phyloP scores from a whole-genome alignment of 176 grass and related monocot species.

The Saccharum officinarum region DNA sequence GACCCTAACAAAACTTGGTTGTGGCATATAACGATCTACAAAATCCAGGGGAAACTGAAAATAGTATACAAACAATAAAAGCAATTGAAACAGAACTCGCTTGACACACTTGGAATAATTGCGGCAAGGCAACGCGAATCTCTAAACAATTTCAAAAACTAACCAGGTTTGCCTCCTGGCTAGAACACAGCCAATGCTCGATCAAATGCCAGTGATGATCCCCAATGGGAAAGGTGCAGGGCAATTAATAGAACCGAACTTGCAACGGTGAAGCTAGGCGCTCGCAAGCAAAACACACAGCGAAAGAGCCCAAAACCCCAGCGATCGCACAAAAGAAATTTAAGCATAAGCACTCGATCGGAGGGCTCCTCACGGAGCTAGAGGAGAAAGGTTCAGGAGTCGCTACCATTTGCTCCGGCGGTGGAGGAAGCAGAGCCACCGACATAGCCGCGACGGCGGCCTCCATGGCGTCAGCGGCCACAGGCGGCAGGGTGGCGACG shows the following conservation, averaged over 20 bases:
- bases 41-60: background rate
- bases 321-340: background rate
- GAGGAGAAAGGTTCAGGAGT: background rate
- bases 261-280: background rate
- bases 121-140: background rate
- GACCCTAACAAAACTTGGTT: background rate
- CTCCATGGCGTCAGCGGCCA: background rate
- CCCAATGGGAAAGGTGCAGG: background rate
- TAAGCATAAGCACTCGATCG: background rate
- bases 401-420: background rate
- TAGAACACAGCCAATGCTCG: background rate
- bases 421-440: background rate
- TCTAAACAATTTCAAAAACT: background rate
- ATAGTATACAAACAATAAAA: background rate
- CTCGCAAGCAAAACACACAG: background rate
- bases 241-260: background rate
- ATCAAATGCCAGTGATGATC: background rate
- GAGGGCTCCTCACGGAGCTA: background rate
- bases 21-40: background rate
- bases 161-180: background rate
- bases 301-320: background rate
- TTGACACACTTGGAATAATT: background rate
- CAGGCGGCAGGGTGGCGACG: background rate
- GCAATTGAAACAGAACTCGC: background rate
- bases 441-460: background rate